Base-by-base conservation (phyloP, 192 early-diverging fungal genomes). In the Gamsiella multidivaricata region DNA sequence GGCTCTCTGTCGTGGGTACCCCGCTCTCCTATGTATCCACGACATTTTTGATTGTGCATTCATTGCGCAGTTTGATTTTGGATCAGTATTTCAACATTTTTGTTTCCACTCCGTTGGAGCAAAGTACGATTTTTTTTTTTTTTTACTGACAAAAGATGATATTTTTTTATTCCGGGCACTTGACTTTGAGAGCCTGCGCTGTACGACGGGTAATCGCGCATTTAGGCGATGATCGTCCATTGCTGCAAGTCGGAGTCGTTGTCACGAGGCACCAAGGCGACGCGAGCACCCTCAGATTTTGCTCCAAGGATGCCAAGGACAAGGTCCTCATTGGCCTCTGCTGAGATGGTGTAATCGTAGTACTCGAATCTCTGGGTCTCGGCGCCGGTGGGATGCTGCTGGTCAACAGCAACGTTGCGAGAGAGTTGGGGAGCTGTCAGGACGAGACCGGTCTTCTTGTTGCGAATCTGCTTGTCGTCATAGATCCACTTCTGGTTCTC, bases 401-500 rank as follows among this genome's bases (percentile, higher is more conserved):
- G 63, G 29, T n/a, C 51, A 32, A 55, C 7, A 34, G 5, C 10
- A 26, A 54, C 53, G 28, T 18, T 17, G 17, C 26, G 10, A 26
- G 11, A 26, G 63, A 65, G 33, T 0, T 33, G n/a, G 8, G 15
- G 26, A 8, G 53, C 51, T 25, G 37, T 55, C 52, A 65, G 28
- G 51, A 23, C 39, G 51, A 45, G 63, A 46, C 53, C 63, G 22
- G 37, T 65, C 63, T 65, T 54, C 47, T 43, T 5, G 52, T 65
- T 65, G 36, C 29, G 43, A 47, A 65, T 34, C 41, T 55, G 52
- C 7, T 41, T 41, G 12, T 55, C 31, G 11, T 65, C 31, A 29
- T 65, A 55, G 52, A 55, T 18, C 63, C 63, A 65, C 53, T 45
- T 65, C 20, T 65, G 63, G 52, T 65, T 65, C 51, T 42, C 52